Base-by-base conservation (phyloP, 352 stramenopile genomes). In the Phytopythium kandeliae region DNA sequence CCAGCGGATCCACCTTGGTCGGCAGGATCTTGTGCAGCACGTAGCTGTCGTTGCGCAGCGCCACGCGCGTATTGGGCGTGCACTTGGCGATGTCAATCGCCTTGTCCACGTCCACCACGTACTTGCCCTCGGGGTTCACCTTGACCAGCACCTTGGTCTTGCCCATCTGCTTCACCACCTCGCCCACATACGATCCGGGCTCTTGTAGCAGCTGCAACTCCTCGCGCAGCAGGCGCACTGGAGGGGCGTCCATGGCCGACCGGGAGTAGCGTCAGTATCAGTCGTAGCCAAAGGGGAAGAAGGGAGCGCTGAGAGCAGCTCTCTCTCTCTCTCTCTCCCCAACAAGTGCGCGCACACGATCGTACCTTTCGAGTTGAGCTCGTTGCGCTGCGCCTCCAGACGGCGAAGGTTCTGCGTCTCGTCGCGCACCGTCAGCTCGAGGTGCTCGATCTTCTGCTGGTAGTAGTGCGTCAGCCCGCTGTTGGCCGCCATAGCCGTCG, bases 131-230 rank as follows among this genome's bases (percentile, higher is more conserved):
- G 0, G 96, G 96, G 66, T 99, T 96, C 40, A 97, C 82, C 88
- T 99, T 99, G 16, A 99, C 97, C 21, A 99, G 76, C 24, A 99
- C 96, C 67, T 99, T 99, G 54, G 97, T 97, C 78, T 99, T 98
- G 60, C 96, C 96, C 96, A 99, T 99, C 61, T 98, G 87, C 78
- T 99, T 99, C 17, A 99, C 96, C 36, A 99, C 96, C 70, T 99
- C 97, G 51, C 97, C 97, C 35, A 99, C 97, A 54, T 99, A 99
- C 45, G 86, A 98, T 21, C 96, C 97, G 0, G 97, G 96, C 65
- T 99, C 97, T 70, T 99, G 96, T 30, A 99, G 79, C 69, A 99
- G 77, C 65, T 99, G 87, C 33, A 99, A 80, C 79, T 99, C 97
- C 56, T 99, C 97, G 37, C 97, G 92, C 33, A 99, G 80, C 67